Base-by-base conservation (phyloP, 805 yeast species). In the Saccharomycodes ludwigii region DNA sequence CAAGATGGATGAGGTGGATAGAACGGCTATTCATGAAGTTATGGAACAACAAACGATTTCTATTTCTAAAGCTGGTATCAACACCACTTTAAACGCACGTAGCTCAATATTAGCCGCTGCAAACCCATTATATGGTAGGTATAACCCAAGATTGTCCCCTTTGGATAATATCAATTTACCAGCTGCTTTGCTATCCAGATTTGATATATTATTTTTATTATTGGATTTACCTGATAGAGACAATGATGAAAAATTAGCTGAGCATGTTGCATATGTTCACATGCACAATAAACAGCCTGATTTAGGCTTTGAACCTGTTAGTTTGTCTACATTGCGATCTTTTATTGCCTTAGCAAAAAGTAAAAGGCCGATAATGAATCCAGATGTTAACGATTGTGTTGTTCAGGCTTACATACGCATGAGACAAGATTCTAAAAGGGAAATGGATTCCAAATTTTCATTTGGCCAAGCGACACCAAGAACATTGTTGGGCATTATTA, bases 31-130 rank as follows among this genome's bases (percentile, higher is more conserved):
- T 50, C 97, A 88, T 58, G 98, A 88, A 65, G 98, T 91, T 21
- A 91, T 91, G 98, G 98, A 91, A 61, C 98, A 91, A 56, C 98
- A 91, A 58, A 91, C 98, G 2, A 91, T 91, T 37, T 82, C 95
- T 15, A 91, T 91, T 36, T 82, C 96, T 26, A 91, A 91, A 58
- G 98, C 98, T 3, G 98, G 98, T 43, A 91, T 91, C 45, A 82
- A 91, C 40, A 91, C 98, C 7, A 83, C 96, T 2, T 65, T 91
- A 44, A 91, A 91, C 52, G 98, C 98, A 6, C 72, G 98, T 54
- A 73, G 97, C 0, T 86, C 96, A 4, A 82, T 91, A 38, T 60
- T 91, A 40, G 98, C 98, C 0, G 98, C 98, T 19, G 98, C 98
- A n/a, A 91, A 91, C 61, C 98, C 98, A 13, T 63, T 86, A 22